Conservation (phyloP, 2,329 filamentous ascomycete genomes). For the Ilyonectria robusta region DNA sequence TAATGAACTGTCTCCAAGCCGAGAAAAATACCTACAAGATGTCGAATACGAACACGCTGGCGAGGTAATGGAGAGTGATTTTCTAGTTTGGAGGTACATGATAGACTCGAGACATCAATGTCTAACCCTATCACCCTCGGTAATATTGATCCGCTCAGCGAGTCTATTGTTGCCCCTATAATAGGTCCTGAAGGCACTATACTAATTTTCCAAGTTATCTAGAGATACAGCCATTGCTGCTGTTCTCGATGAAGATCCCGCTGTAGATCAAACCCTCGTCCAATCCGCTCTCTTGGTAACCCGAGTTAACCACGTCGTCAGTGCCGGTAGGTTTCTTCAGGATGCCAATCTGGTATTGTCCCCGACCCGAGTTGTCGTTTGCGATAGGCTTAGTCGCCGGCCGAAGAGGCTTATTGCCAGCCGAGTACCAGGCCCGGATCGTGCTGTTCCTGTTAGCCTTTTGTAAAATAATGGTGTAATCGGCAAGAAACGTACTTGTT, state of each 20-base stretch:
- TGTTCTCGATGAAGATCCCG: slow-evolving; percentile 69
- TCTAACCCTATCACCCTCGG: too few species aligned
- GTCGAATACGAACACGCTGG: too few species aligned
- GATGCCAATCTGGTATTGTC: slow-evolving; percentile 74
- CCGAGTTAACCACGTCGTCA: slow-evolving; percentile 62
- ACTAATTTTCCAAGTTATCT: slow-evolving; percentile 1
- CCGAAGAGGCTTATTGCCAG: slow-evolving; percentile 59
- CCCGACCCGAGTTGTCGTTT: slow-evolving; percentile 69
- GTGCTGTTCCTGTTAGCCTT: slow-evolving; percentile 58
- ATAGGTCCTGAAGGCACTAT: too few species aligned
- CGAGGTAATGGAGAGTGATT: too few species aligned
- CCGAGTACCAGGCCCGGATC: slow-evolving; percentile 71
- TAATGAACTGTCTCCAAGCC: too few species aligned
- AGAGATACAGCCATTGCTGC: slow-evolving; percentile 54
- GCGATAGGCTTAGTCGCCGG: slow-evolving; percentile 60
- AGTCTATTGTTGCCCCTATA: too few species aligned
- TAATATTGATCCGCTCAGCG: too few species aligned
- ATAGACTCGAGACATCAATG: too few species aligned
- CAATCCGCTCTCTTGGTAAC: slow-evolving; percentile 63
- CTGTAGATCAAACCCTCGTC: slow-evolving; percentile 68
- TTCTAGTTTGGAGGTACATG: too few species aligned
- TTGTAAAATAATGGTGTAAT: neutral
- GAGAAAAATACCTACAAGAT: too few species aligned
- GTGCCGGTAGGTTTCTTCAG: slow-evolving; percentile 72
- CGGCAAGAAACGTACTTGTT: slow-evolving; percentile 60